Evolutionary conservation across 2,329 filamentous ascomycete genomes (phyloP).

Genomic region (Bipolaris sorokiniana): DNA sequence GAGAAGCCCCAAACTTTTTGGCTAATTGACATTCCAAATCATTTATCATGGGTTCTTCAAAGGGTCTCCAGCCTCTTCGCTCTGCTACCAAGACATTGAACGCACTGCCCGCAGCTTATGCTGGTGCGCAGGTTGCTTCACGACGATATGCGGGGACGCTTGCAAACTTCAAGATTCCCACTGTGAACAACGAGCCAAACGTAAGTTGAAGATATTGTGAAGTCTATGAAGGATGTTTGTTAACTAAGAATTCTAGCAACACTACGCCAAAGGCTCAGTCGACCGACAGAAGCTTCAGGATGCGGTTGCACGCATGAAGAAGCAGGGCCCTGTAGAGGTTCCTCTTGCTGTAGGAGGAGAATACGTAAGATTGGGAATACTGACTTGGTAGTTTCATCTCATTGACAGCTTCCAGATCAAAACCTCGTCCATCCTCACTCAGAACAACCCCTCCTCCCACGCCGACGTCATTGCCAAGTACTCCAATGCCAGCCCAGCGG

Average conservation of each 20-base stretch:
- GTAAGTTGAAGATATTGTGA: conserved; percentile 59
- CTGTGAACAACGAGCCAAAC: conserved; percentile 92
- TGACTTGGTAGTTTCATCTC: background rate
- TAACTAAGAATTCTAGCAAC: conserved; percentile 67
- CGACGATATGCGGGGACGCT: conserved; percentile 61
- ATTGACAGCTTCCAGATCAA: conserved; percentile 61
- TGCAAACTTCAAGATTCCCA: conserved; percentile 86
- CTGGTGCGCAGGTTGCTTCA: conserved; percentile 32
- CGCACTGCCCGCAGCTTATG: conserved; percentile 28
- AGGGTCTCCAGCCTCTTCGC: conserved; percentile 38
- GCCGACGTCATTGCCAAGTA: conserved; percentile 78
- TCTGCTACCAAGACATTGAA: conserved; percentile 38
- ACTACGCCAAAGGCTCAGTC: conserved; percentile 82
- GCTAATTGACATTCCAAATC: background rate
- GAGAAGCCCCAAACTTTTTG: conserved; percentile 9
- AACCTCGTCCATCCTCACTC: conserved; percentile 68
- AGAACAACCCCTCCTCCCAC: conserved; percentile 85
- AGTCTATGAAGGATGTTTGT: background rate
- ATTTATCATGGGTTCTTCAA: conserved; percentile 43
- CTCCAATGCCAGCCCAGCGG: conserved; percentile 76
- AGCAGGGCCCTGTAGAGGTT: conserved; percentile 73
- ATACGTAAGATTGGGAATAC: conserved; percentile 60
- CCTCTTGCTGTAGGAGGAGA: conserved; percentile 85
- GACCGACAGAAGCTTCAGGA: conserved; percentile 78
- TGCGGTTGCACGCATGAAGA: conserved; percentile 73